Evolutionary conservation across 2,329 filamentous ascomycete species (phyloP).

Genomic region (Malbranchea zuffiana): DNA sequence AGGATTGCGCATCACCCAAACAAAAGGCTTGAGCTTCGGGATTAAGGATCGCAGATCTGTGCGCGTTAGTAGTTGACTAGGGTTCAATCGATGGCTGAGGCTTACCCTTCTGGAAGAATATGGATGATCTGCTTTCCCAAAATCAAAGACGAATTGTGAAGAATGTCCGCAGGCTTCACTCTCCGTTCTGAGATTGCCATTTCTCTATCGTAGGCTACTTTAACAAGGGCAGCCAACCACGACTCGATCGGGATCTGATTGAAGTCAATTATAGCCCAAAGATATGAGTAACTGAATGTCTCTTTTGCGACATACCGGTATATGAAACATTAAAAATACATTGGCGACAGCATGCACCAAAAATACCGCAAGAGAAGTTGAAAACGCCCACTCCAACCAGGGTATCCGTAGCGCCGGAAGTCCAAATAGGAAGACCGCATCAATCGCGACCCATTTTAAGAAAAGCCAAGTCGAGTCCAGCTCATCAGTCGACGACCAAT

Average conservation of each 20-base stretch:
- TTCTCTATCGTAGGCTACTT: conserved; percentile 84
- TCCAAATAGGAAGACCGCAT: conserved; percentile 76
- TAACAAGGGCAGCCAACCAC: conserved; percentile 61
- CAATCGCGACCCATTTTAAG: conserved; percentile 83
- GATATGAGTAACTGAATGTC: background rate
- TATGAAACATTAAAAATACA: conserved; percentile 84
- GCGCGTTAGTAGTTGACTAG: conserved; percentile 20
- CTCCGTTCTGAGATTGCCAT: conserved; percentile 84
- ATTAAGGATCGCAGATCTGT: conserved; percentile 73
- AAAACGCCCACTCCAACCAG: conserved; percentile 85
- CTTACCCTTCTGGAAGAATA: conserved; percentile 81
- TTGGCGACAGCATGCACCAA: conserved; percentile 61
- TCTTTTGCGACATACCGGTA: conserved; percentile 48
- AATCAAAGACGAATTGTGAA: conserved; percentile 88
- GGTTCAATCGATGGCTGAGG: conserved; percentile 6
- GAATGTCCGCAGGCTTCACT: conserved; percentile 75
- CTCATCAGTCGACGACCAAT: conserved; percentile 66
- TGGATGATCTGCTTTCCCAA: conserved; percentile 96
- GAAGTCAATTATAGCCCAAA: background rate
- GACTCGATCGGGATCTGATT: conserved; percentile 58
- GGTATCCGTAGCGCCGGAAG: conserved; percentile 83
- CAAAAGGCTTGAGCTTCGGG: conserved; percentile 73
- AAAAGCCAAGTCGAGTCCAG: conserved; percentile 82
- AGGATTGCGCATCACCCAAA: conserved; percentile 52
- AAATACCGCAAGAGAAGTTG: conserved; percentile 60